Evolutionary conservation across 2,329 filamentous ascomycete genomes (phyloP).

Genomic region (Ophiocordyceps camponoti-saundersi): DNA sequence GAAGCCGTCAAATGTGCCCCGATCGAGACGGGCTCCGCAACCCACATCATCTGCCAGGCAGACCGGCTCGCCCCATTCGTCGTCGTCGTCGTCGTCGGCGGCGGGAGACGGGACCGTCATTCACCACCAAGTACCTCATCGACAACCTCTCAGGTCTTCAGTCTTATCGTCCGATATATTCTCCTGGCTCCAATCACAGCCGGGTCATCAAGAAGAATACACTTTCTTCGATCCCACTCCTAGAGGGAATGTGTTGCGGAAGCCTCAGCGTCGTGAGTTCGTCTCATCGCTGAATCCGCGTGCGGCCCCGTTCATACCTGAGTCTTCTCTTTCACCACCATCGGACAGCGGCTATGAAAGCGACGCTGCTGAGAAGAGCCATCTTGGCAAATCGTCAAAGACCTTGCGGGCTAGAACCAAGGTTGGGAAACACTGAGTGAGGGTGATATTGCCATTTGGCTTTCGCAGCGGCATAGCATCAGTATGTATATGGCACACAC

Average conservation of each 20-base stretch:
- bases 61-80: neutral
- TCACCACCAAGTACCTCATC: neutral
- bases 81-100: neutral
- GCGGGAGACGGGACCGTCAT: neutral
- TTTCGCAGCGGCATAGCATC: too few species aligned
- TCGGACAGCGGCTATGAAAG: neutral
- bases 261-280: neutral
- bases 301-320: constrained; percentile 2
- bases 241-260: neutral
- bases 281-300: constrained; percentile 1
- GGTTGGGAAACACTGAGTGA: too few species aligned
- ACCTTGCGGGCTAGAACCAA: too few species aligned
- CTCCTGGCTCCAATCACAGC: too few species aligned
- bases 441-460: too few species aligned
- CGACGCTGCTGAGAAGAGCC: neutral
- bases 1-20: neutral
- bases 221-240: neutral
- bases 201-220: too few species aligned
- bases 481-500: too few species aligned
- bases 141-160: too few species aligned
- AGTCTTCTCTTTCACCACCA: neutral
- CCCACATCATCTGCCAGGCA: neutral
- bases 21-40: neutral
- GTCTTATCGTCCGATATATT: too few species aligned
- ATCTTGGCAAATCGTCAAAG: too few species aligned